A percentile compares a stretch with the other conserved stretches of the same genome.
phyloP scores from a whole-genome alignment of 306 rosid genomes.

The Notholithocarpus densiflorus region DNA sequence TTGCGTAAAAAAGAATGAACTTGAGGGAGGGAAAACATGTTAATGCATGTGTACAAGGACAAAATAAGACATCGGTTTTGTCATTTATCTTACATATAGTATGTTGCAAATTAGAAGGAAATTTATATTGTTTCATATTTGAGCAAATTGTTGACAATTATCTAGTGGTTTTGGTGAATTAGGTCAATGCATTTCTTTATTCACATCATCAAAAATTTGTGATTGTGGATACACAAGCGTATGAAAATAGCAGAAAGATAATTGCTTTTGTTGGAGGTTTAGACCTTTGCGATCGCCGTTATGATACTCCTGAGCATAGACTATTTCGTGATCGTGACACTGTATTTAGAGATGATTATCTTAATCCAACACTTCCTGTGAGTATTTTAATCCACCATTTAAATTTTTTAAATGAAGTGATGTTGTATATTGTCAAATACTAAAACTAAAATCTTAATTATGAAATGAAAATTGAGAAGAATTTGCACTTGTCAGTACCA shows the following conservation, averaged over 20 bases:
- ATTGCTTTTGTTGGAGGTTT: slow-evolving; percentile 92
- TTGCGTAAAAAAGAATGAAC: no score
- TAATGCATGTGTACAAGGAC: not conserved
- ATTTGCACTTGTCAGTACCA: not conserved
- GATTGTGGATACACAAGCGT: slow-evolving; percentile 82
- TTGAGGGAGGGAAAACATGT: no score
- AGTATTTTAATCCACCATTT: slow-evolving; percentile 26
- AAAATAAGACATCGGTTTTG: not conserved
- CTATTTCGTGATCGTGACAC: slow-evolving; percentile 61
- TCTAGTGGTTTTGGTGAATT: slow-evolving; percentile 21
- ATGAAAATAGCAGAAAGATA: slow-evolving; percentile 81
- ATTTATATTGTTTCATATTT: not conserved
- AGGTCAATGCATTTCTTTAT: slow-evolving; percentile 95
- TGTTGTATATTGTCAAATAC: no score
- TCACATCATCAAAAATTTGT: slow-evolving; percentile 98
- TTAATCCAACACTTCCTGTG: slow-evolving; percentile 85
- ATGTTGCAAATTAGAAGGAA: not conserved
- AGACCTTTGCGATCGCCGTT: slow-evolving; percentile 96
- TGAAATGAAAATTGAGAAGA: no score
- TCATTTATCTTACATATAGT: not conserved
- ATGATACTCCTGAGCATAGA: slow-evolving; percentile 92
- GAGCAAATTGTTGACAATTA: slow-evolving; percentile 18
- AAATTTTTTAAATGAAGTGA: no score
- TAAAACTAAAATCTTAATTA: no score
- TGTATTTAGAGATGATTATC: slow-evolving; percentile 67